Evolutionary conservation across 2,329 filamentous ascomycete genomes (phyloP).

Genomic region (Penicillium paneum): DNA sequence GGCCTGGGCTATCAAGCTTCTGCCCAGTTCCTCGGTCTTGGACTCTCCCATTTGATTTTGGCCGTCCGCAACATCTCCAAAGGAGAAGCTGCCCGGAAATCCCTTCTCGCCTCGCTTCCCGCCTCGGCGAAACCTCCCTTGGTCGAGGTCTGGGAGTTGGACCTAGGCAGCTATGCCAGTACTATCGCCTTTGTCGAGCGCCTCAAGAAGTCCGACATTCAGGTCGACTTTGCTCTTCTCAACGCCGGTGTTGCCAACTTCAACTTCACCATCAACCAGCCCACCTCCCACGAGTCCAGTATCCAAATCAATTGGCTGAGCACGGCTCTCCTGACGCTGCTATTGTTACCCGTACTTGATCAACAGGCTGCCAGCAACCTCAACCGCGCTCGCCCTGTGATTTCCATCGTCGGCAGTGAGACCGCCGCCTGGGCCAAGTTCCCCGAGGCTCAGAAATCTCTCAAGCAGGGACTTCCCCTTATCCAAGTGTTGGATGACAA

Average conservation of each 20-base stretch:
- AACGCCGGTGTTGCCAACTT: conserved; percentile 37
- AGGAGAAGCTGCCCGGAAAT: conserved; percentile 43
- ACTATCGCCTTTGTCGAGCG: conserved; percentile 37
- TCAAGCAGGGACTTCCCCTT: not conserved
- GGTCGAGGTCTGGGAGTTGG: conserved; percentile 48
- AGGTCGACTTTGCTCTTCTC: conserved; percentile 38
- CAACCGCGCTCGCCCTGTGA: not conserved
- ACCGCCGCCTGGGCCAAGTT: conserved; percentile 3
- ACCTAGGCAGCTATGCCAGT: conserved; percentile 40
- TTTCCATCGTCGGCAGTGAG: not conserved
- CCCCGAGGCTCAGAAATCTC: not conserved
- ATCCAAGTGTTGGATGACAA: not conserved
- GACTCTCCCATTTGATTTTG: conserved; percentile 45
- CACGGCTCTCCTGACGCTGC: conserved; percentile 25
- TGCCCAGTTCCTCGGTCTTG: conserved; percentile 41
- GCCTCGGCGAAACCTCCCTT: conserved; percentile 24
- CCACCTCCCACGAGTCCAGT: conserved; percentile 19
- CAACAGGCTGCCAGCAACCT: not conserved
- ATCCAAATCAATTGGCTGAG: conserved; percentile 30
- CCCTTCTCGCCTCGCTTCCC: conserved; percentile 36
- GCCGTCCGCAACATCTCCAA: conserved; percentile 45
- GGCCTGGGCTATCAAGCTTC: conserved; percentile 50
- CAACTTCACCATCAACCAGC: conserved; percentile 9
- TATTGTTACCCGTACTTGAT: conserved; percentile 21
- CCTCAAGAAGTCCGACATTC: conserved; percentile 25